Evolutionary conservation across 805 yeast genomes (phyloP), one percentile per base, ranked within the genome.

Genomic region (Yamadazyma sp.): DNA sequence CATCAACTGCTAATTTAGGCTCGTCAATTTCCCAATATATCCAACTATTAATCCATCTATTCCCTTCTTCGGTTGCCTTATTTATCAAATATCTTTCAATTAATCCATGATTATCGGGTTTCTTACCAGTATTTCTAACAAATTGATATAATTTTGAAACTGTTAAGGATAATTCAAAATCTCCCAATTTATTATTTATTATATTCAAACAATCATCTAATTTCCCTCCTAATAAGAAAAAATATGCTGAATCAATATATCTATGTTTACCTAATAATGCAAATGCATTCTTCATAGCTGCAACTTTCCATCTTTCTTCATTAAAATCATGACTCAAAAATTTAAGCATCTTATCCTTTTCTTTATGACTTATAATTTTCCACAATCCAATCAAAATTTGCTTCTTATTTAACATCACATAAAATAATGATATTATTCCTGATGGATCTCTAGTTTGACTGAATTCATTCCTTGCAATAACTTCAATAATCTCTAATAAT

Each of bases 211-310:
- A 79, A 60, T 93, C 98, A 36, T 74, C 74, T 10, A 86, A 59
- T 1, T 88, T 68, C 33, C 73, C 88, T 0, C 85, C 96, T 9
- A 91, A 66, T 23, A 91, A 58, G 58, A 91, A 91, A 55, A 93
- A 89, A 15, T 82, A 79, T 0, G 97, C 96, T 0, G 97, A 95
- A 57, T 88, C 94, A 54, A 74, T 62, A 50, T 73, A 85, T 27
- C 98, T 65, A 56, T 89, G 98, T 50, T 87, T 87, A 42, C 97
- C 86, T 44, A 93, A 57, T 27, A 91, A 62, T 0, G 86, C 98
- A 66, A 78, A 91, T 0, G 98, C 98, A 60, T 91, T 91, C 51
- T 93, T 93, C 49, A 79, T 58, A 0, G 98, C 97, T 1, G 97
- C 96, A 0, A 85, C 70, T 47, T 69, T 76, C 96, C 97, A 89